Evolutionary conservation across 257 asterid genomes (phyloP), one percentile per base, ranked within the genome.

Genomic region (Eucommia ulmoides): DNA sequence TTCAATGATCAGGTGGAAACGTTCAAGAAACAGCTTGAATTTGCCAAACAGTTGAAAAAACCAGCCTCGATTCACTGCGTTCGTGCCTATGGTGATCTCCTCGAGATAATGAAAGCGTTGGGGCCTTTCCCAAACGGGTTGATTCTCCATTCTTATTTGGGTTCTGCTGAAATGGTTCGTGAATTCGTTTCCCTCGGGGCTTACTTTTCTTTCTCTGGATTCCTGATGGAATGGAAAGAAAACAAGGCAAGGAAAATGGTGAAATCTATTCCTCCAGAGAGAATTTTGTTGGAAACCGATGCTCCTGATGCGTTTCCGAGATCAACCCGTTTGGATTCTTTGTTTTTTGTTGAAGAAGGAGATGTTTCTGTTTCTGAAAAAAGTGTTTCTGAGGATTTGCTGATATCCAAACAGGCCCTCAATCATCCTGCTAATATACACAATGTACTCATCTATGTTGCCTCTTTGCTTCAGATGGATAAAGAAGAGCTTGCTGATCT

Each of bases 141-240:
- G 26, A 44, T 91, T 26, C 60, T 86, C 72, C 98, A 91, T 58
- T 91, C 98, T 33, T 91, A 60, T 75, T 77, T 86, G 18, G 98
- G 98, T 12, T 80, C 96, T 47, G 96, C 96, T 21, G 98, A 91
- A 65, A 77, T 91, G 98, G 96, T 91, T 54, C 82, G 84, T 38
- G 94, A 75, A 58, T 58, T 91, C 3, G 76, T 82, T 0, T 70
- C 66, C 65, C 83, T 78, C 3, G 96, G 96, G 38, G 98, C 92
- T 50, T 83, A 85, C 86, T 89, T 89, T 54, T 89, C 94, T 23
- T 79, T 89, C 33, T 89, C 98, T 7, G 98, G 98, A 56, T 86
- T 82, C 59, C 79, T 89, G 45, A 83, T 89, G 98, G 69, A 88
- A 15, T 18, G 80, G 86, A 86, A 86, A 56, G 93, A 80, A 49